phyloP scores from a whole-genome alignment of 163 green algal genomes.

The Coccomyxa subellipsoidea region DNA sequence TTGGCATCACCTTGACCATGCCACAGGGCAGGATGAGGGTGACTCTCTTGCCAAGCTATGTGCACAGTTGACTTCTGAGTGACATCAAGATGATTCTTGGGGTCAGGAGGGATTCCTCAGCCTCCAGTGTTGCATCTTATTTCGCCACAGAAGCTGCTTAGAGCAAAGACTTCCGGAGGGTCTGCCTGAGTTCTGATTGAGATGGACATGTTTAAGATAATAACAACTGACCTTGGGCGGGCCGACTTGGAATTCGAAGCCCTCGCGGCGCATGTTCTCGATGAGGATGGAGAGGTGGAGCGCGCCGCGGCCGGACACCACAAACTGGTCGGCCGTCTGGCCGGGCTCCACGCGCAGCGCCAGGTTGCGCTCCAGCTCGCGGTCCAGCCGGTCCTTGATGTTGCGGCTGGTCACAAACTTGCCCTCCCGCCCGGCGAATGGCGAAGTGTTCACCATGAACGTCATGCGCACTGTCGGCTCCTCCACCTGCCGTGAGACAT shows the following conservation, averaged over 20 bases:
- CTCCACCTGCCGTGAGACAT: slow-evolving; percentile 84
- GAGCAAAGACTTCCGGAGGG: too few species aligned
- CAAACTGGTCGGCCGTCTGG: slow-evolving; percentile 88
- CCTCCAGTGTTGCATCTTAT: too few species aligned
- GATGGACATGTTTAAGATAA: too few species aligned
- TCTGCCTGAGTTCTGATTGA: too few species aligned
- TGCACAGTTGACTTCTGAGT: too few species aligned
- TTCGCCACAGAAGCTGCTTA: too few species aligned
- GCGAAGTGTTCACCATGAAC: slow-evolving; percentile 94
- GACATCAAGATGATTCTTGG: too few species aligned
- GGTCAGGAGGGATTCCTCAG: too few species aligned
- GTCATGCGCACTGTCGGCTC: slow-evolving; percentile 98
- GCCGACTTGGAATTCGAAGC: slow-evolving; percentile 96
- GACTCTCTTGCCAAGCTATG: too few species aligned
- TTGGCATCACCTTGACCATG: too few species aligned
- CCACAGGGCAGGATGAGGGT: too few species aligned
- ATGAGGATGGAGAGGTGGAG: slow-evolving; percentile 99
- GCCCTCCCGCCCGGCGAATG: slow-evolving; percentile 96
- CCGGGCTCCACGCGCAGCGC: slow-evolving; percentile 90
- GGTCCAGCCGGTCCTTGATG: slow-evolving; percentile 57
- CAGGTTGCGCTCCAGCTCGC: slow-evolving; percentile 97
- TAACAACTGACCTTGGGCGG: slow-evolving; percentile 70
- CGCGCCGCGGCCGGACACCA: slow-evolving; percentile 91
- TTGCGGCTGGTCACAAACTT: slow-evolving; percentile 87
- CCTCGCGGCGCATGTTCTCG: slow-evolving; percentile 98